Conservation (phyloP, 2,329 filamentous ascomycete genomes). For the Colletotrichum phormii region DNA sequence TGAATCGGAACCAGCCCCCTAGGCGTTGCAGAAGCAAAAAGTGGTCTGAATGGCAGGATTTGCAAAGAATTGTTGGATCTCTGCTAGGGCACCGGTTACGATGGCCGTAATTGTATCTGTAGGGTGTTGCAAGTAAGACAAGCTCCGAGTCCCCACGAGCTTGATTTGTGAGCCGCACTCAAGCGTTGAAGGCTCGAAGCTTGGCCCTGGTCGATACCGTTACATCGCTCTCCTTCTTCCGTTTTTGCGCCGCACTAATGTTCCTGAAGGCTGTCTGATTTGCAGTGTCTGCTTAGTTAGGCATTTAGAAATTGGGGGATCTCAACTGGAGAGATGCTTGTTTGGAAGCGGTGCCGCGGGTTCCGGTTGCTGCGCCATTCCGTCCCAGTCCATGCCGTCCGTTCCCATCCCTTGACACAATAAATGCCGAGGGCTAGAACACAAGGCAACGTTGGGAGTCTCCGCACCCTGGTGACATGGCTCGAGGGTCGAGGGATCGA, state of each 20-base stretch:
- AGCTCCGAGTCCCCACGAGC: constrained; percentile 4
- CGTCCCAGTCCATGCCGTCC: constrained; percentile 25
- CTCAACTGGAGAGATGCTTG: constrained; percentile 6
- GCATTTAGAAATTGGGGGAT: background rate
- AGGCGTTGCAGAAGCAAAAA: constrained; percentile 5
- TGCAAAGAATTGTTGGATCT: background rate
- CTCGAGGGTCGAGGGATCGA: background rate
- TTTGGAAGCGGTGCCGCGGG: constrained; percentile 13
- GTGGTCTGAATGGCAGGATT: constrained; percentile 1
- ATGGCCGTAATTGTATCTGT: constrained; percentile 8
- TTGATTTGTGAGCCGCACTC: constrained; percentile 25
- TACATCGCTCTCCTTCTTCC: background rate
- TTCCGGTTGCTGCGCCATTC: constrained; percentile 29
- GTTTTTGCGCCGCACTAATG: background rate
- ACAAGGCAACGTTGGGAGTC: constrained; percentile 9
- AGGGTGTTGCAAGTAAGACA: constrained; percentile 3
- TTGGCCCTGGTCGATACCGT: constrained; percentile 7
- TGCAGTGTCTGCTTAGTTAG: background rate
- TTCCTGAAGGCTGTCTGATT: background rate
- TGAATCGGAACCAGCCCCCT: constrained; percentile 13
- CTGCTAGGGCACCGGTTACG: background rate
- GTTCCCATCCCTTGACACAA: constrained; percentile 12
- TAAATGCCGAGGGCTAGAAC: constrained; percentile 23
- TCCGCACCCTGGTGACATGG: background rate
- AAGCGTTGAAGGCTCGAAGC: constrained; percentile 9